Evolutionary conservation across 176 grass and related monocot genomes (phyloP).

Genomic region (Miscanthus lutarioriparius): DNA sequence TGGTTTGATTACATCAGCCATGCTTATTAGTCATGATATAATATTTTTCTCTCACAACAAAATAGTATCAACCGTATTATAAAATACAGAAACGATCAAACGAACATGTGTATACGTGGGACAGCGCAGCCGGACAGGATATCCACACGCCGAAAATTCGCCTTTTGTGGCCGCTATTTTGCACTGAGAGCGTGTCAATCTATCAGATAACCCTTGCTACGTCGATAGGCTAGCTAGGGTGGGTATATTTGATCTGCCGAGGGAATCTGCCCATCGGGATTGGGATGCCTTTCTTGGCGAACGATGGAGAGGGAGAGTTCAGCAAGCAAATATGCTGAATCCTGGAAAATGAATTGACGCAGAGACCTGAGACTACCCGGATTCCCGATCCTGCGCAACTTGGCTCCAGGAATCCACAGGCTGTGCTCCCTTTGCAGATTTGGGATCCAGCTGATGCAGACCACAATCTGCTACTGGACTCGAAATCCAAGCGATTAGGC

Average conservation of each 20-base stretch:
- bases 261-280: constrained; percentile 22
- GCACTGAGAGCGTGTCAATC: not conserved
- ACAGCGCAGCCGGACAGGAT: not conserved
- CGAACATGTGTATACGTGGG: not conserved
- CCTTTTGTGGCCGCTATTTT: not conserved
- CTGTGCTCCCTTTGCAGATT: constrained; percentile 29
- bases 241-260: constrained; percentile 25
- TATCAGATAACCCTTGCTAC: too few relatives aligned
- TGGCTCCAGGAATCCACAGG: constrained; percentile 29
- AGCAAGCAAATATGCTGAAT: constrained; percentile 41
- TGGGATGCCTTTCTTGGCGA: not conserved
- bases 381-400: constrained; percentile 38
- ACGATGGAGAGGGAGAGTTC: not conserved
- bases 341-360: not conserved
- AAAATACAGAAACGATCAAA: too few relatives aligned
- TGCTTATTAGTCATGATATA: too few relatives aligned
- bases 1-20: too few relatives aligned
- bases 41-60: too few relatives aligned
- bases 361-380: constrained; percentile 24
- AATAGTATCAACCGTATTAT: too few relatives aligned
- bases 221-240: not conserved
- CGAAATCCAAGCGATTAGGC: not conserved
- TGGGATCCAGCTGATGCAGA: constrained; percentile 39
- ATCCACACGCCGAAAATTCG: constrained; percentile 17
- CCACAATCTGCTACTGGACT: not conserved